phyloP scores from a whole-genome alignment of 108 stramenopile genomes.

The Asterionellopsis glacialis region DNA sequence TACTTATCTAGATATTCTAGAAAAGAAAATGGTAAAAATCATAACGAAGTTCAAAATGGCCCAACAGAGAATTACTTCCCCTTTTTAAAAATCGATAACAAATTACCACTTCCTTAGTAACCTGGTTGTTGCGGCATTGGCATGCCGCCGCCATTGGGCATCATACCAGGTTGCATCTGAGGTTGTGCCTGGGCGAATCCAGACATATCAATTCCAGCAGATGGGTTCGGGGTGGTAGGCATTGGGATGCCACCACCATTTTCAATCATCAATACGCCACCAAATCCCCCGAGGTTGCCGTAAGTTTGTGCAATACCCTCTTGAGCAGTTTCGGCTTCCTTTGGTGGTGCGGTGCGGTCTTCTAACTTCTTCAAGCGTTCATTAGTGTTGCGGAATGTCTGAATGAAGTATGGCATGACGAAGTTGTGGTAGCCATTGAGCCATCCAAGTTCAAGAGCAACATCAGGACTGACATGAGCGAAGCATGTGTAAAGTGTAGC shows the following conservation, averaged over 20 bases:
- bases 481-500: conserved; percentile 97
- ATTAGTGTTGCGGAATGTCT: conserved; percentile 91
- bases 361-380: conserved; percentile 83
- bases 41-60: too few relatives aligned
- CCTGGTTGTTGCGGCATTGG: too few relatives aligned
- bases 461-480: conserved; percentile 93
- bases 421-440: conserved; percentile 96
- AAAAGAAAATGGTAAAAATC: too few relatives aligned
- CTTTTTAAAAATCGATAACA: too few relatives aligned
- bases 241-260: conserved; percentile 47
- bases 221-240: conserved; percentile 21
- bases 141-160: conserved; percentile 23
- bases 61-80: too few relatives aligned
- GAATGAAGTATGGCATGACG: conserved; percentile 98
- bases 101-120: too few relatives aligned
- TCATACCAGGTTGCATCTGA: conserved; percentile 19
- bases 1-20: too few relatives aligned
- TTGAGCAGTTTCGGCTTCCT: conserved; percentile 76
- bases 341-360: conserved; percentile 86
- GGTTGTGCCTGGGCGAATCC: conserved; percentile 49
- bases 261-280: conserved; percentile 76
- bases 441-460: conserved; percentile 99
- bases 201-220: conserved; percentile 70
- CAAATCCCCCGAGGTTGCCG: conserved; percentile 70
- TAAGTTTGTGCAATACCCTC: conserved; percentile 77